Evolutionary conservation across 2,329 filamentous ascomycete species (phyloP).

Genomic region (Xylariaceae sp.): DNA sequence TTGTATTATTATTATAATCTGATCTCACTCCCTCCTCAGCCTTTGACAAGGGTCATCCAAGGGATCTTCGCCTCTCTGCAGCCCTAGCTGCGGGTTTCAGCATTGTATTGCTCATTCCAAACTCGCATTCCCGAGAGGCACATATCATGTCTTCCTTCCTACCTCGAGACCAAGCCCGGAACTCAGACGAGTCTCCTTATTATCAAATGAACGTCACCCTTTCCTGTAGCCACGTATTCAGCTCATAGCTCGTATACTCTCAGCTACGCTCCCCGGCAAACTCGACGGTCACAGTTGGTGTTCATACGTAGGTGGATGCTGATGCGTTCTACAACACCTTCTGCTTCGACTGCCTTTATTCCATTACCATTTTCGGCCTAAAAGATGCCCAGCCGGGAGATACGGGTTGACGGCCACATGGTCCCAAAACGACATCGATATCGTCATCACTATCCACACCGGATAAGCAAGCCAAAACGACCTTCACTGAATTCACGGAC

Average conservation of each 20-base stretch:
- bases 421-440: slow-evolving; percentile 19
- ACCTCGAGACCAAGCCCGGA: slow-evolving; percentile 3
- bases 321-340: too few relatives aligned
- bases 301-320: too few relatives aligned
- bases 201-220: slow-evolving; percentile 13
- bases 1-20: slow-evolving; percentile 13
- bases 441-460: slow-evolving; percentile 11
- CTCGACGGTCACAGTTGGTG: too few relatives aligned
- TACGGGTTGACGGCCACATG: slow-evolving; percentile 17
- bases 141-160: slow-evolving; percentile 17
- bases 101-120: slow-evolving; percentile 17
- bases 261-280: too few relatives aligned
- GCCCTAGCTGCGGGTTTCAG: slow-evolving; percentile 15
- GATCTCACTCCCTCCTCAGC: slow-evolving; percentile 14
- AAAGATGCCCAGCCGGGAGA: slow-evolving; percentile 18
- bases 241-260: too few relatives aligned
- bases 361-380: background rate
- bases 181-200: slow-evolving; percentile 13
- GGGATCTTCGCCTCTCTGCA: slow-evolving; percentile 19
- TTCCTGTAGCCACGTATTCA: too few relatives aligned
- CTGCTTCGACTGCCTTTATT: background rate
- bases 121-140: slow-evolving; percentile 10
- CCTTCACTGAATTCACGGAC: slow-evolving; percentile 11
- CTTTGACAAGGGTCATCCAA: slow-evolving; percentile 12
- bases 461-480: slow-evolving; percentile 13